Base-by-base conservation (phyloP, 2,329 filamentous ascomycete species). In the Aspergillus phoenicis region DNA sequence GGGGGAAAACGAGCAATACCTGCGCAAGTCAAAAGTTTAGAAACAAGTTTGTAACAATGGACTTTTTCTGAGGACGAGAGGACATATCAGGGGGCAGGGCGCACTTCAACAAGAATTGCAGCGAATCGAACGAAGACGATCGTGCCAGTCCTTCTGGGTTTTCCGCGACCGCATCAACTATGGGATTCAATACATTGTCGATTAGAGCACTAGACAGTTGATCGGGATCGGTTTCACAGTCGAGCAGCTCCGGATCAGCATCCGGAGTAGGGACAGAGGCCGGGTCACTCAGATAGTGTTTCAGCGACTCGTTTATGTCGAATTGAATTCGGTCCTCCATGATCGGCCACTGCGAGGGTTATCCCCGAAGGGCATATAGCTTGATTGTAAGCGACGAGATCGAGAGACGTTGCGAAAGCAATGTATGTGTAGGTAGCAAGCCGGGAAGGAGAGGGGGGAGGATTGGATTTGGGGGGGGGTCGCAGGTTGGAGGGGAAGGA, bases 81-180 rank as follows among this genome's bases (percentile, higher is more conserved):
- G 55, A 63, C 61, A 66, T 68, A 66, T 72, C 73, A 78, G 80
- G 83, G 75, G 81, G 83, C 63, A 86, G 84, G 72, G 86, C 92
- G 83, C 87, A 98, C 94, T 99, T 99, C 81, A 99, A 85, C 62
- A 99, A 82, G 74, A 97, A 97, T 77, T 97, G 94, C 69, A 99
- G 78, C 64, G 93, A 97, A 81, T 99, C 94, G 80, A 98, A 93
- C 66, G 89, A 85, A 55, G 87, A 85, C 71, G 88, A 86, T 78
- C 89, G 89, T 64, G 87, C 88, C 67, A 99, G 89, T 62, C 91
- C 90, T 78, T 97, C 94, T 54, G 95, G 93, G 73, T 89, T 96
- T 73, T 96, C 93, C 58, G 93, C 93, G 28, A 99, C 87, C 30
- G 91, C 89, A 76, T 98, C 95, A 64, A 97, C 88, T 63, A 99